Evolutionary conservation across 345 rosid genomes (phyloP).

Genomic region (Nasturtium officinale): DNA sequence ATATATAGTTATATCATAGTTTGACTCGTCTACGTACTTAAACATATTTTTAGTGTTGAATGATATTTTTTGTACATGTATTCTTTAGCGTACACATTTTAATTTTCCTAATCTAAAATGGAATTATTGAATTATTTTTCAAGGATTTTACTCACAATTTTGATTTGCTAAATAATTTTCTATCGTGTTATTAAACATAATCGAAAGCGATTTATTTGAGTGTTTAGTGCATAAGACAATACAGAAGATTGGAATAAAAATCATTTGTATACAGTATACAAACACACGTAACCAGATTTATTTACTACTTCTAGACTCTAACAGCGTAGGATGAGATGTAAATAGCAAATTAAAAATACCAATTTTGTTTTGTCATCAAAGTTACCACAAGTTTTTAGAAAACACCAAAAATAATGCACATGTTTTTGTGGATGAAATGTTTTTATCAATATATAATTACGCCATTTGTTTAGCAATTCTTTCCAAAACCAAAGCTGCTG

Average conservation of each 20-base stretch:
- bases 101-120: neutral
- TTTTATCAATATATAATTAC: neutral
- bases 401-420: neutral
- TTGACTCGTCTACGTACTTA: neutral
- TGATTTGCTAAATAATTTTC: neutral
- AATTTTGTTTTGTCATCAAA: neutral
- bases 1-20: neutral
- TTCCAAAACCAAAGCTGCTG: neutral
- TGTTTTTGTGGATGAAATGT: neutral
- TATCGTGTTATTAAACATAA: neutral
- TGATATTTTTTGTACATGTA: neutral
- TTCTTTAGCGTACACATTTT: neutral
- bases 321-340: conserved; percentile 10
- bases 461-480: neutral
- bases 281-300: conserved; percentile 18
- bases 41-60: neutral
- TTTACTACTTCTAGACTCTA: conserved; percentile 6
- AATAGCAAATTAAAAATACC: neutral
- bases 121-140: neutral
- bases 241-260: neutral
- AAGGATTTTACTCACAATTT: neutral
- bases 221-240: neutral
- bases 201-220: neutral
- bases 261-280: neutral
- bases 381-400: neutral